phyloP scores from a whole-genome alignment of 2,329 filamentous ascomycete species.

The Metarhizium brunneum region DNA sequence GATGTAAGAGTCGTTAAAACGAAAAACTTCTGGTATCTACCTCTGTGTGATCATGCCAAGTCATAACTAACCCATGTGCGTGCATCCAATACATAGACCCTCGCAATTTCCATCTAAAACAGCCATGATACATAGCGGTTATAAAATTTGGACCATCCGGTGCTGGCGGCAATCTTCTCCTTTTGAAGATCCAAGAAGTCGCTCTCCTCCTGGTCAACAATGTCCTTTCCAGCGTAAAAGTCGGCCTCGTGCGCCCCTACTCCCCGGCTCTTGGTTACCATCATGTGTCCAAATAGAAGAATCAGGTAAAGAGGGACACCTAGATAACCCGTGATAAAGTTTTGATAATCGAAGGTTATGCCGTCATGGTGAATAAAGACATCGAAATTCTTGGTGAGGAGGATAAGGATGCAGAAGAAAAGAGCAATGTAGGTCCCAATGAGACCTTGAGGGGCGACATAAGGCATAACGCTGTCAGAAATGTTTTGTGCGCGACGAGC shows the following conservation, averaged over 20 bases:
- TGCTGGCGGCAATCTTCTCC: constrained; percentile 16
- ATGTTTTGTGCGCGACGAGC: constrained; percentile 54
- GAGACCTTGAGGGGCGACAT: constrained; percentile 62
- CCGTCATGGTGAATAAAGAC: constrained; percentile 51
- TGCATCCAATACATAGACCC: background rate
- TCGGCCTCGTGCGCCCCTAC: constrained; percentile 52
- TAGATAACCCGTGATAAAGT: constrained; percentile 68
- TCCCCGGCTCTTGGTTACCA: constrained; percentile 41
- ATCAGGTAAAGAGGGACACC: constrained; percentile 67
- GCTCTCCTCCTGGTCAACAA: constrained; percentile 64
- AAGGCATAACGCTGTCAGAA: constrained; percentile 46
- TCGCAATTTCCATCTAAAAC: constrained; percentile 17
- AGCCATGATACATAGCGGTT: constrained; percentile 28
- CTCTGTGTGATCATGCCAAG: background rate
- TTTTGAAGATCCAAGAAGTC: constrained; percentile 46
- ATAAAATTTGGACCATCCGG: constrained; percentile 24
- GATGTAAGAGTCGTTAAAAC: background rate
- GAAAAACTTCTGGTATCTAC: background rate
- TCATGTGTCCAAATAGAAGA: constrained; percentile 61
- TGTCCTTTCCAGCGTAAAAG: constrained; percentile 63
- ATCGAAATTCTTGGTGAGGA: constrained; percentile 74
- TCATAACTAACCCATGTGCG: background rate
- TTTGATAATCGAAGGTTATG: constrained; percentile 60
- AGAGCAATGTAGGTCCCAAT: constrained; percentile 60
- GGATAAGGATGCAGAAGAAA: constrained; percentile 61